Percentiles rank a stretch among this genome's conserved stretches.
phyloP scores from a whole-genome alignment of 1,284 basidiomycete genomes.

The Fomitopsis betulina region DNA sequence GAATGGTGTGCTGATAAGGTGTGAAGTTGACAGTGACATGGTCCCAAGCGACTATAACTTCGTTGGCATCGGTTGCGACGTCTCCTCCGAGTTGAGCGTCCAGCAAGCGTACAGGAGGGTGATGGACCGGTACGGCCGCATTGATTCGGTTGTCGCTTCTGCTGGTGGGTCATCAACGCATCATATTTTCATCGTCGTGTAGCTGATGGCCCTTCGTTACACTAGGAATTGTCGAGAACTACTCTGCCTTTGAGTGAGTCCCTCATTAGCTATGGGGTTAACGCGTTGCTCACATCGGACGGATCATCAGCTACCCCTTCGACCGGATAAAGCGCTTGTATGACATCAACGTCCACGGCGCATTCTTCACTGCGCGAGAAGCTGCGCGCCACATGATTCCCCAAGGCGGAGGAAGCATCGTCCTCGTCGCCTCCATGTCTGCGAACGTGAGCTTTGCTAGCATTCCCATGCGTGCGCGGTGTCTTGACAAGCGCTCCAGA shows the following conservation, averaged over 20 bases:
- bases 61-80: constrained; percentile 84
- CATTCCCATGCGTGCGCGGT: constrained; percentile 3
- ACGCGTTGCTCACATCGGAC: constrained; percentile 9
- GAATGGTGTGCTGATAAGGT: constrained; percentile 29
- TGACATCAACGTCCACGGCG: constrained; percentile 92
- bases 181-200: background rate
- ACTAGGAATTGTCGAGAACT: constrained; percentile 89
- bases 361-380: constrained; percentile 91
- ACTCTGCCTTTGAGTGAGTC: constrained; percentile 78
- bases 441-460: constrained; percentile 58
- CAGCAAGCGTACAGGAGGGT: constrained; percentile 67
- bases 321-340: constrained; percentile 80
- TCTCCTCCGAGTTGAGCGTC: constrained; percentile 79
- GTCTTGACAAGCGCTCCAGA: constrained; percentile 38
- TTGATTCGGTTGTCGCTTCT: constrained; percentile 86
- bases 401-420: constrained; percentile 74
- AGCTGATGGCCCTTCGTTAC: background rate
- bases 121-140: constrained; percentile 72
- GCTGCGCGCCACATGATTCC: constrained; percentile 82
- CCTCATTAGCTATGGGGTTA: background rate
- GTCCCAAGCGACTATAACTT: constrained; percentile 62
- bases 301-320: constrained; percentile 66
- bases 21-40: constrained; percentile 57
- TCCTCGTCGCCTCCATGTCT: constrained; percentile 90
- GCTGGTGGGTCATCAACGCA: constrained; percentile 54